Evolutionary conservation across 208 protist genomes (phyloP).

Genomic region (Leishmania gerbilli): DNA sequence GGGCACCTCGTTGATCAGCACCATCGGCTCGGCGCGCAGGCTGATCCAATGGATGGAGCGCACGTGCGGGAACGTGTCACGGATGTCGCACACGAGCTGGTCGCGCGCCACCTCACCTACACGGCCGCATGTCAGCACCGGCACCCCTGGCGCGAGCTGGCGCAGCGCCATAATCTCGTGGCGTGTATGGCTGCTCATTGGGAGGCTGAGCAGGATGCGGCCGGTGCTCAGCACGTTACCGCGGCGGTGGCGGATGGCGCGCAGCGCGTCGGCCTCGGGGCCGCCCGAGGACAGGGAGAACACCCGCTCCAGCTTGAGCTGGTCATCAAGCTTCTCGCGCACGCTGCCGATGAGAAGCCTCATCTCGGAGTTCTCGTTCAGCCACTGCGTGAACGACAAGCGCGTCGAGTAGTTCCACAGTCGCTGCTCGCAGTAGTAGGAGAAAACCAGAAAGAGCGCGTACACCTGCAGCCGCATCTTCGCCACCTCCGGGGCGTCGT

Average conservation of each 20-base stretch:
- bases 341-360: constrained; percentile 73
- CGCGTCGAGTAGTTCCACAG: constrained; percentile 72
- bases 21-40: constrained; percentile 86
- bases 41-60: constrained; percentile 77
- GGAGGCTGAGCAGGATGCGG: constrained; percentile 79
- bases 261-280: constrained; percentile 50
- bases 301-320: constrained; percentile 74
- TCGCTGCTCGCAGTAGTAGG: constrained; percentile 90
- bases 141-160: constrained; percentile 79
- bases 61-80: constrained; percentile 52
- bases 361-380: constrained; percentile 67
- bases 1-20: constrained; percentile 79
- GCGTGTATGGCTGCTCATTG: constrained; percentile 31
- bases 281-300: constrained; percentile 39
- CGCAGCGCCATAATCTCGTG: constrained; percentile 49
- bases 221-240: constrained; percentile 85
- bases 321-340: constrained; percentile 71
- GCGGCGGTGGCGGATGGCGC: constrained; percentile 55
- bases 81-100: constrained; percentile 56
- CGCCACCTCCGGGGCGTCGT: constrained; percentile 56
- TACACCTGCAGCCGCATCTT: constrained; percentile 88
- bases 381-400: constrained; percentile 66
- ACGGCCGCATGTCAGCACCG: constrained; percentile 84
- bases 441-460: constrained; percentile 85
- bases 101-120: constrained; percentile 40